phyloP scores from a whole-genome alignment of 208 protist species.

The Trypanosoma avium region DNA sequence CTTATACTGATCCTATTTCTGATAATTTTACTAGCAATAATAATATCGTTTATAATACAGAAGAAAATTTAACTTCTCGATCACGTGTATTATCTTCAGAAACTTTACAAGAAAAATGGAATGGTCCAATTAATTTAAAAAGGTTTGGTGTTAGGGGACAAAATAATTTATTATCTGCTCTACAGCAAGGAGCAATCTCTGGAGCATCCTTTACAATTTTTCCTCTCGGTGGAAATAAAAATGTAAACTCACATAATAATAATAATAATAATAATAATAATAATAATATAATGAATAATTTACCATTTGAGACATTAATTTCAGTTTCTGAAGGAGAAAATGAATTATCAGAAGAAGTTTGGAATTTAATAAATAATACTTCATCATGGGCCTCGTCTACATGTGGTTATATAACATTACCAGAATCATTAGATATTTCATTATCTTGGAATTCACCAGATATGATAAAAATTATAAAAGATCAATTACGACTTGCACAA shows the following conservation, averaged over 20 bases:
- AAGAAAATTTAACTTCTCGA: not conserved
- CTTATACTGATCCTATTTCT: not conserved
- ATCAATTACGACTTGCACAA: conserved; percentile 67
- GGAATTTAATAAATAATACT: conserved; percentile 36
- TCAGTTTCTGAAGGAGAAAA: not conserved
- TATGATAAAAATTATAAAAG: conserved; percentile 23
- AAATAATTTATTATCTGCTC: conserved; percentile 27
- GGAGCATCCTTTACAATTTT: conserved; percentile 43
- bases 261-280: conserved; percentile 12
- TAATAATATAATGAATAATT: conserved; percentile 20
- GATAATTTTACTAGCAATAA: not conserved
- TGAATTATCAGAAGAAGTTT: not conserved
- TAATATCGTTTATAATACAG: not conserved
- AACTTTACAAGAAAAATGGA: conserved; percentile 34
- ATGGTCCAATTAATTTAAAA: conserved; percentile 35
- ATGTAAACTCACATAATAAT: too few species aligned
- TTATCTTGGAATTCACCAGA: conserved; percentile 31
- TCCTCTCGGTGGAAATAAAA: conserved; percentile 22
- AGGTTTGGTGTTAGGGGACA: conserved; percentile 54
- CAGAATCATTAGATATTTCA: too few species aligned
- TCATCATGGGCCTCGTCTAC: conserved; percentile 47
- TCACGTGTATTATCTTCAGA: conserved; percentile 25
- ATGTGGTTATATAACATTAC: conserved; percentile 46
- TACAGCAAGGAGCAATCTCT: conserved; percentile 36
- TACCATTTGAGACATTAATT: conserved; percentile 9